Conservation (phyloP, 306 rosid species). For the Cyamopsis tetragonoloba region DNA sequence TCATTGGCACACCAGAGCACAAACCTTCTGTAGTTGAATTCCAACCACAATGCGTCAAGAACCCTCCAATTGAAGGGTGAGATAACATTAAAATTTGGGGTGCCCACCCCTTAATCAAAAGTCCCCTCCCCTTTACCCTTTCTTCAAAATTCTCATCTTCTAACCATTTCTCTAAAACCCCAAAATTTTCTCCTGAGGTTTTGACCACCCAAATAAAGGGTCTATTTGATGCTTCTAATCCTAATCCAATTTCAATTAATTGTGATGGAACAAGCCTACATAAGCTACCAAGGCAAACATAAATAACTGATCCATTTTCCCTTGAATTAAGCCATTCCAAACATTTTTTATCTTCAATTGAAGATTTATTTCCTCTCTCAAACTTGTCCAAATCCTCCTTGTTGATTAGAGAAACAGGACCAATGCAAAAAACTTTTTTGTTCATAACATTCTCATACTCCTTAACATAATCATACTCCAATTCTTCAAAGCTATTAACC, state of each 20-base stretch:
- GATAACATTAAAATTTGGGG: slow-evolving; percentile 66
- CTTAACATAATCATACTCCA: slow-evolving; percentile 46
- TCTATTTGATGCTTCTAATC: slow-evolving; percentile 54
- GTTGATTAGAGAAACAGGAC: slow-evolving; percentile 65
- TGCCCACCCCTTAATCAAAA: slow-evolving; percentile 73
- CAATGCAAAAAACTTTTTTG: slow-evolving; percentile 75
- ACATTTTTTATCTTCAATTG: slow-evolving; percentile 45
- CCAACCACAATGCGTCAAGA: slow-evolving; percentile 82
- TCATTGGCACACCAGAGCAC: slow-evolving; percentile 58
- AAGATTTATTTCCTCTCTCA: slow-evolving; percentile 68
- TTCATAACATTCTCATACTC: slow-evolving; percentile 39
- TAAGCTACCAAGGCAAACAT: slow-evolving; percentile 74
- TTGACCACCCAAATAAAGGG: slow-evolving; percentile 79
- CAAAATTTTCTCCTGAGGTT: slow-evolving; percentile 26
- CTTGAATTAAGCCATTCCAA: slow-evolving; percentile 59
- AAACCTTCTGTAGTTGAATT: slow-evolving; percentile 64
- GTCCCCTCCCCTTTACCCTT: slow-evolving; percentile 59
- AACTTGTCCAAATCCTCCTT: slow-evolving; percentile 47
- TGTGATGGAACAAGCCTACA: slow-evolving; percentile 63
- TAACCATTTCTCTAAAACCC: slow-evolving; percentile 62
- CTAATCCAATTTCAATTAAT: slow-evolving; percentile 59
- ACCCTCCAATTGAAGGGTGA: slow-evolving; percentile 54
- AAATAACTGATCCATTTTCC: slow-evolving; percentile 62
- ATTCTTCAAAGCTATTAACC: slow-evolving; percentile 61
- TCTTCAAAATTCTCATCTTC: slow-evolving; percentile 48